These are phyloP conservation scores for Sugiyamaella novakii DNA, from an alignment of 1,139 yeast genomes.

Conservation along the genomic window DNA sequence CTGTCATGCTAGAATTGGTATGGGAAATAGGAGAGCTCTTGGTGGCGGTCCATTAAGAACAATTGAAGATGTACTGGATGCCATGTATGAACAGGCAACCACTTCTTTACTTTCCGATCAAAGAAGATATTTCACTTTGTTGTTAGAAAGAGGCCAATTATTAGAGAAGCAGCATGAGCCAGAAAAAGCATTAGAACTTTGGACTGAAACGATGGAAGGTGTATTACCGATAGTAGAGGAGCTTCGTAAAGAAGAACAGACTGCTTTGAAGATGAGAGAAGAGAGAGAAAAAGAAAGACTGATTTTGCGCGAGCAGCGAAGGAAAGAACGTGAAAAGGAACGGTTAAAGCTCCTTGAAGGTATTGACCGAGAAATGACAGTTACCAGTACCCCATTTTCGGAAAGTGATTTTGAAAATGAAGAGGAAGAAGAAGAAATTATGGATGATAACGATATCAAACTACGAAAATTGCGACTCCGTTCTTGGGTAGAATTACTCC, in stretches of 20 bases:
- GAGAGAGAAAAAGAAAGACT: conserved; percentile 25
- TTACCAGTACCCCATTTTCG: conserved; percentile 13
- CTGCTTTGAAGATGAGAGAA: conserved; percentile 28
- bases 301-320: conserved; percentile 21
- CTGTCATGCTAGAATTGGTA: conserved; percentile 77
- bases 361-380: conserved; percentile 32
- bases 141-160: conserved; percentile 59
- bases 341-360: conserved; percentile 37
- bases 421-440: conserved; percentile 19
- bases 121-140: conserved; percentile 49
- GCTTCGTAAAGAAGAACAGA: conserved; percentile 28
- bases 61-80: conserved; percentile 64
- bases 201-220: conserved; percentile 47
- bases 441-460: conserved; percentile 20
- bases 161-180: conserved; percentile 59
- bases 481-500: conserved; percentile 62
- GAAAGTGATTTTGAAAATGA: conserved; percentile 27
- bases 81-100: conserved; percentile 59
- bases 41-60: conserved; percentile 46
- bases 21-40: conserved; percentile 40
- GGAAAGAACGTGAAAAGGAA: conserved; percentile 19
- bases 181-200: conserved; percentile 49
- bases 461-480: conserved; percentile 33
- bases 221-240: conserved; percentile 41
- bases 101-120: conserved; percentile 54